Evolutionary conservation across 345 rosid species (phyloP), one percentile per base, ranked within the genome.

Genomic region (Limnanthes douglasii): DNA sequence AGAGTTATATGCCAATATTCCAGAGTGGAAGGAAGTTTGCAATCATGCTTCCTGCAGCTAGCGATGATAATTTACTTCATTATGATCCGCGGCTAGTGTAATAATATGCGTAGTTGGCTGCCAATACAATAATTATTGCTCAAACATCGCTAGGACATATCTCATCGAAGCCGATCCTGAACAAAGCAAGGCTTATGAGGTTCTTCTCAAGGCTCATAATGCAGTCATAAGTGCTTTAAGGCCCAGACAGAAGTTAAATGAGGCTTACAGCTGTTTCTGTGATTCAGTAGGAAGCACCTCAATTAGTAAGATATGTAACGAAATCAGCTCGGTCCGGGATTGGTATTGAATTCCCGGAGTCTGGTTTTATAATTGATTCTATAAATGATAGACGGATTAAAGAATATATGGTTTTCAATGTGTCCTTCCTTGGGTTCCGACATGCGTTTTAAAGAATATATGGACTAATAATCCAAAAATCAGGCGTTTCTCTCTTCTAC

Each of bases 271-370:
- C 78, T 7, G 32, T 60, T 14, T 43, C 60, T 0, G 60, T 56
- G 21, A 54, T 70, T 18, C 50, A 66, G 57, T 56, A 57, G 37
- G 68, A 66, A 21, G 70, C 60, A 0, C 64, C 73, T 4, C 65
- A 66, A 26, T 46, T 66, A 10, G 46, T 34, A 22, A 45, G 59
- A 25, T 56, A 56, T 27, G 36, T 70, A 36, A 70, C 73, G 1
- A 66, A 51, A 70, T 43, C 59, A 52, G 70, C 73, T 0, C 73
- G 70, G 36, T 65, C 70, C 19, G 78, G 78, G 21, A 59, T 70
- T n/a, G 78, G 73, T 14, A 67, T 70, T 31, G 78, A 70, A 46
- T 70, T 70, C 45, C 73, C 70, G 7, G 78, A 70, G 49, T 59
- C 78, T 3, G 78, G 70, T 7, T 51, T 70, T 12, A 66, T 31